Evolutionary conservation across 768 basidiomycete species (phyloP).

Genomic region (Boletus vinaceobasis): DNA sequence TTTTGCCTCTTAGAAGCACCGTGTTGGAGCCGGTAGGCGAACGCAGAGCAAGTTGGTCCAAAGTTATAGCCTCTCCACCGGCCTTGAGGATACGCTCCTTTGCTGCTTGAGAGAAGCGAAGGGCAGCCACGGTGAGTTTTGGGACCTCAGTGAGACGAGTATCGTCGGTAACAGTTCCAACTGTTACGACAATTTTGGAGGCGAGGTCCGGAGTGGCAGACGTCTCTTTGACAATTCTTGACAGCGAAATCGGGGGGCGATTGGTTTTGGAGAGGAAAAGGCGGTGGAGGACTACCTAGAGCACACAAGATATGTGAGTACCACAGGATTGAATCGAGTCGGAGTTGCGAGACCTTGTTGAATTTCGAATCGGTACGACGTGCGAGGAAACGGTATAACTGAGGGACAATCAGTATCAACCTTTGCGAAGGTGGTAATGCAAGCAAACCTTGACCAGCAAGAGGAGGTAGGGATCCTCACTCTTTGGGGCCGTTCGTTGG

Average conservation of each 20-base stretch:
- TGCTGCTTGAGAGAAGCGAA: slow-evolving; percentile 90
- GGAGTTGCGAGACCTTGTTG: slow-evolving; percentile 69
- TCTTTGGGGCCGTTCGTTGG: slow-evolving; percentile 89
- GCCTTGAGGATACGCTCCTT: slow-evolving; percentile 94
- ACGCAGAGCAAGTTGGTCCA: slow-evolving; percentile 94
- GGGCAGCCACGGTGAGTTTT: slow-evolving; percentile 90
- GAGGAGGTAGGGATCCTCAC: slow-evolving; percentile 98
- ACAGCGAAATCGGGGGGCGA: slow-evolving; percentile 94
- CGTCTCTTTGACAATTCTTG: slow-evolving; percentile 86
- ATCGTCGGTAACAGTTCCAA: slow-evolving; percentile 95
- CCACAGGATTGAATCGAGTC: neutral
- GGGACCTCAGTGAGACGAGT: slow-evolving; percentile 81
- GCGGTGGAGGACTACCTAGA: slow-evolving; percentile 87
- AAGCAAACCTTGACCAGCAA: slow-evolving; percentile 88
- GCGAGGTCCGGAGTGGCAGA: slow-evolving; percentile 56
- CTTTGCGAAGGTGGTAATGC: slow-evolving; percentile 8
- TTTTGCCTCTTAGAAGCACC: slow-evolving; percentile 86
- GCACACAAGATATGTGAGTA: slow-evolving; percentile 18
- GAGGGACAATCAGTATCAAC: slow-evolving; percentile 9
- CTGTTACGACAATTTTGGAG: slow-evolving; percentile 83
- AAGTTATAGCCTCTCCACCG: slow-evolving; percentile 91
- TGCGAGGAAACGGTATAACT: slow-evolving; percentile 99
- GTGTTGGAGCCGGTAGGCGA: slow-evolving; percentile 96
- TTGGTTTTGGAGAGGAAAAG: slow-evolving; percentile 97
- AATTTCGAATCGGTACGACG: slow-evolving; percentile 93